Percentiles rank a stretch among this genome's conserved stretches.
Conservation (phyloP, 1,284 basidiomycete species). For the Stygiomarasmius scandens region DNA sequence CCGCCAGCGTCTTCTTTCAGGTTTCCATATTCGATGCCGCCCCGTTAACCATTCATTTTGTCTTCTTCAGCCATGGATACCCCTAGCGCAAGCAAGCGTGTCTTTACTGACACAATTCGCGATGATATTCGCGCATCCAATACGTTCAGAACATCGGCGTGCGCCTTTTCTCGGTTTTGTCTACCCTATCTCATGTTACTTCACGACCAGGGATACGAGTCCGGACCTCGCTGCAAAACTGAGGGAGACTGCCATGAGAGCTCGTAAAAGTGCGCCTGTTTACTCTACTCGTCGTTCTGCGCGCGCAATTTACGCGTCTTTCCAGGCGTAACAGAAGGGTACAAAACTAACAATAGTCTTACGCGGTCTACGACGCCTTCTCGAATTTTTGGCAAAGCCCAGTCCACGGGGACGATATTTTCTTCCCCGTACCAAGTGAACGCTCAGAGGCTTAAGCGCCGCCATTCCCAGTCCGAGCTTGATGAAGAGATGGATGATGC, state of each 20-base stretch:
- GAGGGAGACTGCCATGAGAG: constrained; percentile 48
- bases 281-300: constrained; percentile 2
- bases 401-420: constrained; percentile 43
- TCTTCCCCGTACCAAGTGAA: constrained; percentile 31
- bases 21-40: neutral
- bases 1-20: neutral
- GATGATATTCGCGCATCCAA: constrained; percentile 38
- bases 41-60: neutral
- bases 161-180: constrained; percentile 7
- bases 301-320: constrained; percentile 29
- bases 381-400: constrained; percentile 28
- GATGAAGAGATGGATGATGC: constrained; percentile 20
- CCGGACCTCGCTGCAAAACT: constrained; percentile 47
- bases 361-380: constrained; percentile 27
- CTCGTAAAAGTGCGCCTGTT: constrained; percentile 47
- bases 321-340: constrained; percentile 55
- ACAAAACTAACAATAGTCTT: constrained; percentile 36
- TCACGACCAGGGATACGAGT: constrained; percentile 22
- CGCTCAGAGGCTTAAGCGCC: constrained; percentile 35
- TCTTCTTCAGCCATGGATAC: constrained; percentile 9
- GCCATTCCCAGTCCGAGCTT: constrained; percentile 29
- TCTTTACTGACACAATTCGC: neutral
- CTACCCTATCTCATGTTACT: constrained; percentile 1
- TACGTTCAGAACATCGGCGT: constrained; percentile 26
- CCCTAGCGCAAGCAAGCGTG: constrained; percentile 47